Base-by-base conservation (phyloP, 2,329 filamentous ascomycete species). In the Hymenoscyphus linearis region DNA sequence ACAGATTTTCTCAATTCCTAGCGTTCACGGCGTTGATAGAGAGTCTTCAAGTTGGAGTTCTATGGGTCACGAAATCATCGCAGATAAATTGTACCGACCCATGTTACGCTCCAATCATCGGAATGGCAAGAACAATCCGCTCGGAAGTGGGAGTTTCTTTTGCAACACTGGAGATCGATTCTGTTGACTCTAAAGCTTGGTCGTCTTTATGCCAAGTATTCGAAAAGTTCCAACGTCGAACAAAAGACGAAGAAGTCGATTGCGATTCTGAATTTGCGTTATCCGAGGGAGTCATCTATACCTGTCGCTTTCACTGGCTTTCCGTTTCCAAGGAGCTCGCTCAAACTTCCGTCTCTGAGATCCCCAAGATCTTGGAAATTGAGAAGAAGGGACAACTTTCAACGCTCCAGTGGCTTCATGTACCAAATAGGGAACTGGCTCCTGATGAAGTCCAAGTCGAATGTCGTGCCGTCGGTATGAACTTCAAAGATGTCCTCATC, bases 401-500 rank as follows among this genome's bases (percentile, higher is more conserved):
- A 7, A 60, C 64, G 2, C 40, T 69, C 10, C 50, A 58, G 4
- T 69, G 66, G 67, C 44, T 37, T 1, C 54, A 59, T 14, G 31
- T 58, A 9, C 16, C 50, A 13, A 44, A 56, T 25, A 18, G 25
- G 18, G 31, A 50, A 6, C 40, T 61, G 7, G 55, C 37, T 13
- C 27, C 54, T 6, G 57, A 62, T 18, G 60, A 65, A 34, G 62
- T 67, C 4, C 22, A 59, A 25, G 40, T 65, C 9, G 59, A 61
- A 14, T 40, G 54, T 50, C 57, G 40, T 31, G 52, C 37, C 12
- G 58, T 62, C 13, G 60, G 60, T 2, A 35, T 68, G 34, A 64
- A 65, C 55, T 68, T 70, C 61, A 60, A 64, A 52, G 72, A 74
- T 54, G 55, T 67, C 14, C 47, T 67, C 5, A 60, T 64, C 25